Evolutionary conservation across 1,139 yeast species (phyloP), one percentile per base, ranked within the genome.

Genomic region (Diutina mesorugosa): DNA sequence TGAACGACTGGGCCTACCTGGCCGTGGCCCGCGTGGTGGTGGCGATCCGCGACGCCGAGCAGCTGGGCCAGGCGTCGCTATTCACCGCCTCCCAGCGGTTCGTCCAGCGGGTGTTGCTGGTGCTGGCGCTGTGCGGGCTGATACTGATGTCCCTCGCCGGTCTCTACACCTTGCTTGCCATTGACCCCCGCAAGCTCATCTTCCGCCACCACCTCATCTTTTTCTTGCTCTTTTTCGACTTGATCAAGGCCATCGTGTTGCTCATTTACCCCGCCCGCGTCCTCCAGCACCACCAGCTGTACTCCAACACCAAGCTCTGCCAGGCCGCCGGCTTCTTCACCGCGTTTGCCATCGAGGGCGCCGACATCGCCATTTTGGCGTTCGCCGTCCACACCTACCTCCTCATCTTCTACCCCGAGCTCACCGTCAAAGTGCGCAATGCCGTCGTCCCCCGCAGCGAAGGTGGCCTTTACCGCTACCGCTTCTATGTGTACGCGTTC

Each of bases 281-380:
- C 2, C 67, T 85, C 48, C 67, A 78, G 8, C 74, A 76, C 48
- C 68, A 72, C 30, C 67, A 75, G n/a, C 72, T 82, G 1, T 82
- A 84, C 65, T 74, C 77, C 56, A 80, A 80, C 62, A 70, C 73
- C 28, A 72, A 70, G 47, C 83, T 87, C 61, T 83, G 89, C 63
- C 84, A 87, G 65, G 84, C 84, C 14, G 81, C 89, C 54, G 97
- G 97, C 4, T 90, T 88, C 73, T 84, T 90, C 69, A 86, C 96
- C 0, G 89, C 95, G 1, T 77, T 84, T 48, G 79, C 91, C 41
- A 86, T 88, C 35, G 96, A 90, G 68, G 96, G 96, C 16, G 90
- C 95, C 2, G 97, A 90, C 69, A 68, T 89, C 52, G 95, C 95
- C 30, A 90, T 90, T 55, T 71, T 90, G 53, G 79, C 88, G 45